Base-by-base conservation (phyloP, 306 rosid genomes). In the Pachyrhizus erosus region DNA sequence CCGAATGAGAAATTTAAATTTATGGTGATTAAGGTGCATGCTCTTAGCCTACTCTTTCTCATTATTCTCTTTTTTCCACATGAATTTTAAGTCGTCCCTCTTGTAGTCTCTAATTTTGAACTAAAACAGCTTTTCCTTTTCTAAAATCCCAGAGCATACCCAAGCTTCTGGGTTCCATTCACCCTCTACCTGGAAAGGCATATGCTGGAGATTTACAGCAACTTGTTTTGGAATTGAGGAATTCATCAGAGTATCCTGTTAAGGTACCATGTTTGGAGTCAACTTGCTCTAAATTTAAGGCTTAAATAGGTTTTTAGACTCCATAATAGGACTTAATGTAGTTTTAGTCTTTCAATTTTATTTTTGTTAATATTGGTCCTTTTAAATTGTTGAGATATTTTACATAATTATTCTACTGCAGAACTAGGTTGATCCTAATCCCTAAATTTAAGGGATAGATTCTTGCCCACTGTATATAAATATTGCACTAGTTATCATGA, bases 191-290 rank as follows among this genome's bases (percentile, higher is more conserved):
- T 62, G 84, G 70, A 86, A 88, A 88, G 70, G 91, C 92, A 67
- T 88, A 88, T 87, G 92, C 92, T 21, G 99, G 99, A 84, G 98
- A 93, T 85, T 62, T 93, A 73, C 88, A 71, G 67, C 84, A 84
- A 27, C 94, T 92, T 84, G 94, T 89, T 86, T 87, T 96, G 78
- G 94, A 93, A 87, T 88, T 96, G 89, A 87, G 85, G 86, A 96
- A 96, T 87, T 88, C 87, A 73, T 93, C 99, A 42, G 91, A 88
- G 52, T 84, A 75, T 91, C 75, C 94, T 73, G 91, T 96, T 23
- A 90, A 96, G 95, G 99, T 96, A 88, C 23, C 72, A 14, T 45
- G 33, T 49, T 76, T 83, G 81, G 60, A 58, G 40, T 45, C 79
- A n/a, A 66, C 57, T 75, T 79, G 79, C 73, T 42, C 39, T 18